A percentile compares a stretch with the other conserved stretches of the same genome.
Evolutionary conservation across 208 protist genomes (phyloP).

Genomic region (Leptomonas seymouri): DNA sequence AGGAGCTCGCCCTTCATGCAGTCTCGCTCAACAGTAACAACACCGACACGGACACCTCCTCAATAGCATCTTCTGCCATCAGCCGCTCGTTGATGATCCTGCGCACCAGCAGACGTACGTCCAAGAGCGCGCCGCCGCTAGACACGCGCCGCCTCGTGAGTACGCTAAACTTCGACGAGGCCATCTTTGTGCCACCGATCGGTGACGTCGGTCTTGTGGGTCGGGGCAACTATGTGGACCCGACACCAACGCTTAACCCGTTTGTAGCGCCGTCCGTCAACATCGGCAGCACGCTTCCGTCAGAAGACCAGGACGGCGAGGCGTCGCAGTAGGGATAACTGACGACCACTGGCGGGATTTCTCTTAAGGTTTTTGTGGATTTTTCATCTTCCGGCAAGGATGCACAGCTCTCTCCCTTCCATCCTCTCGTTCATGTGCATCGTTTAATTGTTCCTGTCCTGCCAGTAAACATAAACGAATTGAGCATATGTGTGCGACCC

Average conservation of each 20-base stretch:
- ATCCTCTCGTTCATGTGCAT: too few species aligned
- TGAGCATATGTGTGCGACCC: too few species aligned
- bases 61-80: constrained; percentile 8
- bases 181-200: constrained; percentile 32
- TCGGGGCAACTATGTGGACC: constrained; percentile 29
- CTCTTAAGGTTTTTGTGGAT: background rate
- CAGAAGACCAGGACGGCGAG: constrained; percentile 6
- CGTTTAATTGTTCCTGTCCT: too few species aligned
- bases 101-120: constrained; percentile 13
- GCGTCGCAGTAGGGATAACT: constrained; percentile 4
- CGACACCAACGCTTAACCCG: constrained; percentile 38
- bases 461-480: too few species aligned
- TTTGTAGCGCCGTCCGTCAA: constrained; percentile 13
- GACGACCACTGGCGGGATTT: background rate
- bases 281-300: constrained; percentile 5
- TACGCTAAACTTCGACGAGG: constrained; percentile 38
- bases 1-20: background rate
- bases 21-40: background rate
- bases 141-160: constrained; percentile 12
- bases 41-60: constrained; percentile 1
- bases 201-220: constrained; percentile 6
- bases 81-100: constrained; percentile 19
- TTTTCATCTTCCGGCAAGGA: too few species aligned
- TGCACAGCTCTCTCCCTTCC: too few species aligned
- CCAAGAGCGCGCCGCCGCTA: constrained; percentile 22